Evolutionary conservation across 805 yeast species (phyloP).

Genomic region (Candida ortonii): DNA sequence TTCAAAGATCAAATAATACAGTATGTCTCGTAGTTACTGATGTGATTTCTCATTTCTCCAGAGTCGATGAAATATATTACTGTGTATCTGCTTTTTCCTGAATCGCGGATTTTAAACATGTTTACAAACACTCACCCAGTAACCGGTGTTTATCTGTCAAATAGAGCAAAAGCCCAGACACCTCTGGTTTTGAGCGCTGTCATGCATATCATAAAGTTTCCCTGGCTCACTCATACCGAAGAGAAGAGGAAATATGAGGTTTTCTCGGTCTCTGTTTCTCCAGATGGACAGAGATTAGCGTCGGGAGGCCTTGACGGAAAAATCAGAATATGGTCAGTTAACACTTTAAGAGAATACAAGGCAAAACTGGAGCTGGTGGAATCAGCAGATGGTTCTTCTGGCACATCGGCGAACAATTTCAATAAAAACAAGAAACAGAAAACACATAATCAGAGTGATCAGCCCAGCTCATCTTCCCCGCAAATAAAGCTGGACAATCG

Average conservation of each 20-base stretch:
- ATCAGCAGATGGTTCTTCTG: slow-evolving; percentile 11
- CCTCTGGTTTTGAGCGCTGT: too few species aligned
- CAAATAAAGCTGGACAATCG: slow-evolving; percentile 27
- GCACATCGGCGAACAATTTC: slow-evolving; percentile 4
- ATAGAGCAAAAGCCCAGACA: too few species aligned
- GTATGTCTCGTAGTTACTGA: too few species aligned
- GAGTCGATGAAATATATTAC: too few species aligned
- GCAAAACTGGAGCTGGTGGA: slow-evolving; percentile 21
- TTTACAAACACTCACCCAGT: too few species aligned
- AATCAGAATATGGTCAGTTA: slow-evolving; percentile 82
- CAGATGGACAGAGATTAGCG: slow-evolving; percentile 82
- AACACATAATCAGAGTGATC: slow-evolving; percentile 5
- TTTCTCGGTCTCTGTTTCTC: slow-evolving; percentile 75
- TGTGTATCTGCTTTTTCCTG: too few species aligned
- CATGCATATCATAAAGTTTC: slow-evolving; percentile 68
- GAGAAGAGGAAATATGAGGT: slow-evolving; percentile 81
- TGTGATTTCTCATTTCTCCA: too few species aligned
- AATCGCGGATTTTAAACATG: too few species aligned
- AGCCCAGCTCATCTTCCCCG: slow-evolving; percentile 1
- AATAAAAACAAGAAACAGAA: slow-evolving; percentile 12
- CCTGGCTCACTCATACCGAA: slow-evolving; percentile 74
- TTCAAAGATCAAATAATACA: too few species aligned
- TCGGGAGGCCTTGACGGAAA: slow-evolving; percentile 95
- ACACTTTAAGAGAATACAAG: slow-evolving; percentile 47
- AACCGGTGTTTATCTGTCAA: too few species aligned